These are phyloP conservation scores for Fusarium sororula DNA, from an alignment of 2,329 filamentous ascomycete genomes.

Conservation along the genomic window DNA sequence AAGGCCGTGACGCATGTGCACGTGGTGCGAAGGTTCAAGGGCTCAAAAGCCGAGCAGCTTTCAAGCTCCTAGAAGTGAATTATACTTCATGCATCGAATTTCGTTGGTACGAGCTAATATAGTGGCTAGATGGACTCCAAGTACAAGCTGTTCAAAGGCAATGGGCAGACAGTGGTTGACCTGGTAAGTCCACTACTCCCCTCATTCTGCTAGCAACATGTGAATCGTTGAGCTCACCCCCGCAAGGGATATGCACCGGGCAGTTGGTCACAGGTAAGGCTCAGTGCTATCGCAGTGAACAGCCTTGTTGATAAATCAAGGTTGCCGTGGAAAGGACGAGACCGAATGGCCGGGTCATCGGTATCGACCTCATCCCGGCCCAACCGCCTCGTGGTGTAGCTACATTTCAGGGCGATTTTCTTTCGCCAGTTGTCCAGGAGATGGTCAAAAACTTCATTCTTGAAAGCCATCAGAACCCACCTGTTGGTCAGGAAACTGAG, in stretches of 20 bases:
- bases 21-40: conserved; percentile 80
- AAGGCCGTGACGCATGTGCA: conserved; percentile 76
- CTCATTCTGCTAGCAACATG: not conserved
- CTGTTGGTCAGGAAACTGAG: conserved; percentile 1
- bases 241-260: conserved; percentile 79
- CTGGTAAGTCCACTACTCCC: conserved; percentile 64
- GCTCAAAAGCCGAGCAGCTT: conserved; percentile 90
- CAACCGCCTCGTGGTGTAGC: conserved; percentile 92
- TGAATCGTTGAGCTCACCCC: conserved; percentile 10
- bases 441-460: conserved; percentile 81
- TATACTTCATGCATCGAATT: no score
- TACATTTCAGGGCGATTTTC: conserved; percentile 93
- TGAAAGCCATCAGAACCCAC: conserved; percentile 56
- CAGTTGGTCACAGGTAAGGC: conserved; percentile 72
- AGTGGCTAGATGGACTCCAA: conserved; percentile 77
- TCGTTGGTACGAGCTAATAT: not conserved
- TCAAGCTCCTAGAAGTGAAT: conserved; percentile 85
- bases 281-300: not conserved
- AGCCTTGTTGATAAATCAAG: conserved; percentile 51
- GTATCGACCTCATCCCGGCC: conserved; percentile 93
- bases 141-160: conserved; percentile 77
- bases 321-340: conserved; percentile 83
- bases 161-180: conserved; percentile 87
- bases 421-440: conserved; percentile 76
- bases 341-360: conserved; percentile 82